phyloP scores from a whole-genome alignment of 148 eudicot species.

The Chenopodium suecicum region DNA sequence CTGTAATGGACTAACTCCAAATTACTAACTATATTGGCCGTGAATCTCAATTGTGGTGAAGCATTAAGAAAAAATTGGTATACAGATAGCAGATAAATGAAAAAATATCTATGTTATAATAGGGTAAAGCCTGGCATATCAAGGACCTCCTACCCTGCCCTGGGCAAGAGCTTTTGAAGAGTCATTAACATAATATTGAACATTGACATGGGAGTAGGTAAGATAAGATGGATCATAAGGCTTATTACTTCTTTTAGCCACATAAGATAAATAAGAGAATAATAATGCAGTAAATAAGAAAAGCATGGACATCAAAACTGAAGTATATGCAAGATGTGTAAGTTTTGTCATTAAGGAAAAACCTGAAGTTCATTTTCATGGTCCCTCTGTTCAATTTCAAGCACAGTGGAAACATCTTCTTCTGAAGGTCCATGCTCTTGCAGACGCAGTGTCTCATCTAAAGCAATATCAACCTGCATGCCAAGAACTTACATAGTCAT shows the following conservation, averaged over 20 bases:
- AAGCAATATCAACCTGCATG: constrained; percentile 61
- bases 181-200: background rate
- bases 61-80: background rate
- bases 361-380: constrained; percentile 94
- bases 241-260: background rate
- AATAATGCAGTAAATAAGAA: background rate
- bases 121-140: background rate
- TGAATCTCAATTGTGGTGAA: background rate
- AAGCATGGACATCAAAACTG: background rate
- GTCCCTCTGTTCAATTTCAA: constrained; percentile 89
- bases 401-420: constrained; percentile 65
- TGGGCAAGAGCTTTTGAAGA: background rate
- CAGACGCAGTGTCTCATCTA: constrained; percentile 67
- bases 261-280: background rate
- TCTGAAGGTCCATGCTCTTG: constrained; percentile 73
- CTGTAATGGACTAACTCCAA: background rate
- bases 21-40: background rate
- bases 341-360: background rate
- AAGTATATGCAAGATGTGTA: background rate
- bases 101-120: background rate
- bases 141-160: background rate
- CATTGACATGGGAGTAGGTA: background rate
- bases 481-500: constrained; percentile 50
- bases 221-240: background rate
- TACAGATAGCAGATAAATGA: background rate